phyloP scores from a whole-genome alignment of 345 rosid species.

The Bruguiera parviflora region DNA sequence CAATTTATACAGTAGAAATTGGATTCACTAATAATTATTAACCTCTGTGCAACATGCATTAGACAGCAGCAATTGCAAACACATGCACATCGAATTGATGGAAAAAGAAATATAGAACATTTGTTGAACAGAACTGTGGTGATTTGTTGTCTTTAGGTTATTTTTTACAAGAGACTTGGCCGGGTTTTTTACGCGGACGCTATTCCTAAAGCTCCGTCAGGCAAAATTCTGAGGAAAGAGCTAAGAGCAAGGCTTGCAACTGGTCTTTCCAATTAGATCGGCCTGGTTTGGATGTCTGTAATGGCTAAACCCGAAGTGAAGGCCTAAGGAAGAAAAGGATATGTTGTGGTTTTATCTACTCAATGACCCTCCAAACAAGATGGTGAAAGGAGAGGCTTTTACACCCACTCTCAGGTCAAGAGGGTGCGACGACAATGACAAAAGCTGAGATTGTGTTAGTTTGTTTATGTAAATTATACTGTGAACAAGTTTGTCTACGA shows the following conservation, averaged over 20 bases:
- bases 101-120: no score
- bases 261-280: constrained; percentile 18
- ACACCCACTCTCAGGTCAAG: no score
- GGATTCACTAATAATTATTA: no score
- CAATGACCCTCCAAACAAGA: neutral
- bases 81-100: neutral
- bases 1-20: no score
- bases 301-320: neutral
- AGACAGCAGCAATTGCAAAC: neutral
- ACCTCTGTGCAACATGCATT: no score
- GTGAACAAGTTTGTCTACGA: neutral
- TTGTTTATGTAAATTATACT: neutral
- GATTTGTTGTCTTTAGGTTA: constrained; percentile 44
- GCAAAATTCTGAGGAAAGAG: constrained; percentile 82
- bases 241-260: constrained; percentile 52
- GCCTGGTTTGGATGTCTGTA: neutral
- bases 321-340: neutral
- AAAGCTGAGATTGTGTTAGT: neutral
- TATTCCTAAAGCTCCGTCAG: constrained; percentile 81
- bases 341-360: neutral
- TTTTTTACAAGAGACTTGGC: constrained; percentile 71
- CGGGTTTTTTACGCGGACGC: constrained; percentile 61
- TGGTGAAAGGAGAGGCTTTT: no score
- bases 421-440: no score
- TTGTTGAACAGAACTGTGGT: neutral